Evolutionary conservation across 805 yeast genomes (phyloP).

Genomic region (Jamesozyma piceae): DNA sequence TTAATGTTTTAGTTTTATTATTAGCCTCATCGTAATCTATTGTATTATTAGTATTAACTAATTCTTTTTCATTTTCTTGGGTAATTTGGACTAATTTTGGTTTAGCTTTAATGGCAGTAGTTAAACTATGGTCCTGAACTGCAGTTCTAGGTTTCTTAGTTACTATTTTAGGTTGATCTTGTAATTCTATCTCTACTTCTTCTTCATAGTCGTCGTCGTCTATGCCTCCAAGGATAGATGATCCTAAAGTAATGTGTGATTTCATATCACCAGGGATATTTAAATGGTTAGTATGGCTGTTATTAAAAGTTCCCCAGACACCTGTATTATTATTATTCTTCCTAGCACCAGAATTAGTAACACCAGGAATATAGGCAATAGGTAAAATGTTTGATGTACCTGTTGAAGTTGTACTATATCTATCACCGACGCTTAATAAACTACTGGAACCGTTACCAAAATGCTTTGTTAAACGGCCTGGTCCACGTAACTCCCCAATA

Average conservation of each 20-base stretch:
- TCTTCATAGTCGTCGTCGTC: constrained; percentile 19
- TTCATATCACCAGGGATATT: constrained; percentile 20
- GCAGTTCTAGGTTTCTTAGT: neutral
- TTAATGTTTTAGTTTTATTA: neutral
- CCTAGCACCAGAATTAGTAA: constrained; percentile 34
- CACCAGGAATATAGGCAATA: constrained; percentile 91
- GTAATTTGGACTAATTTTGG: constrained; percentile 49
- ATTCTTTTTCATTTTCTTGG: constrained; percentile 13
- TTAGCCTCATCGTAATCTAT: neutral
- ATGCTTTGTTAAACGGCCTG: neutral
- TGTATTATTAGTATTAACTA: too few relatives aligned
- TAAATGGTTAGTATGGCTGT: neutral
- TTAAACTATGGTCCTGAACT: constrained; percentile 16
- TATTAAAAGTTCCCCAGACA: neutral
- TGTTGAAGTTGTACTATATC: constrained; percentile 48
- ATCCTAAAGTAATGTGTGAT: constrained; percentile 34
- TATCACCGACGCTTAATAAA: constrained; percentile 10
- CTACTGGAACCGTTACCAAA: neutral
- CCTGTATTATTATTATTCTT: neutral
- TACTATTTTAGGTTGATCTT: neutral
- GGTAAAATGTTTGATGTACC: constrained; percentile 87
- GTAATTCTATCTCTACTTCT: constrained; percentile 26
- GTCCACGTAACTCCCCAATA: neutral
- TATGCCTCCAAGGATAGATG: constrained; percentile 36
- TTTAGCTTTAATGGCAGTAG: constrained; percentile 68